Conservation (phyloP, 2,329 filamentous ascomycete genomes). For the Trichoderma guizhouense region DNA sequence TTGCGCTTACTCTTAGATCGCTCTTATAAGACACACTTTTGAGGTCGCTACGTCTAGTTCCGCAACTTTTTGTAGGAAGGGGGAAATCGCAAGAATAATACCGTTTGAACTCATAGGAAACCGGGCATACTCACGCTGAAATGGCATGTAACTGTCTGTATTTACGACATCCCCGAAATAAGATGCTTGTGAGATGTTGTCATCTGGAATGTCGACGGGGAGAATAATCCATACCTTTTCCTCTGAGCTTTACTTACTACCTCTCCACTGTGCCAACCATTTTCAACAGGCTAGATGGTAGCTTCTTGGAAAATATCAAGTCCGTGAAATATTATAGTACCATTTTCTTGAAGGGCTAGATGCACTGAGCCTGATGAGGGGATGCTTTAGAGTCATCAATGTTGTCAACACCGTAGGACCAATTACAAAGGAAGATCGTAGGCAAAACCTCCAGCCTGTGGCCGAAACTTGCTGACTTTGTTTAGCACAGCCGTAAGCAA, state of each 20-base stretch:
- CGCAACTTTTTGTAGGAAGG: background rate
- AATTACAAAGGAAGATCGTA: background rate
- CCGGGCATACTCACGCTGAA: background rate
- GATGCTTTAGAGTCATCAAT: background rate
- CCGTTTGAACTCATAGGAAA: background rate
- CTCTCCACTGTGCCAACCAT: background rate
- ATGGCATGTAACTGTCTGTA: background rate
- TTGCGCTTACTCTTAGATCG: no score
- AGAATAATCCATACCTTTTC: background rate
- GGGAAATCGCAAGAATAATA: background rate
- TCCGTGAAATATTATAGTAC: background rate
- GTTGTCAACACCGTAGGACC: background rate
- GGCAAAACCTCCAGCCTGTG: background rate
- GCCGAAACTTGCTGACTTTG: background rate
- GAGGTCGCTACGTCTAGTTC: background rate
- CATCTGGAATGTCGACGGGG: background rate
- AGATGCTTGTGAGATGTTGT: background rate
- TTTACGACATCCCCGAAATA: background rate
- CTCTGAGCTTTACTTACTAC: background rate
- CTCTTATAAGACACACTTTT: background rate
- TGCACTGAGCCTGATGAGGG: background rate
- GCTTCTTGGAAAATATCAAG: background rate
- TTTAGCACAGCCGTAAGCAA: background rate
- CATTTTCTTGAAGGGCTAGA: background rate
- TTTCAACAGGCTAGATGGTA: background rate